These are phyloP conservation scores for Avena eriantha DNA, from an alignment of 176 grass and related monocot species.

Conservation along the genomic window DNA sequence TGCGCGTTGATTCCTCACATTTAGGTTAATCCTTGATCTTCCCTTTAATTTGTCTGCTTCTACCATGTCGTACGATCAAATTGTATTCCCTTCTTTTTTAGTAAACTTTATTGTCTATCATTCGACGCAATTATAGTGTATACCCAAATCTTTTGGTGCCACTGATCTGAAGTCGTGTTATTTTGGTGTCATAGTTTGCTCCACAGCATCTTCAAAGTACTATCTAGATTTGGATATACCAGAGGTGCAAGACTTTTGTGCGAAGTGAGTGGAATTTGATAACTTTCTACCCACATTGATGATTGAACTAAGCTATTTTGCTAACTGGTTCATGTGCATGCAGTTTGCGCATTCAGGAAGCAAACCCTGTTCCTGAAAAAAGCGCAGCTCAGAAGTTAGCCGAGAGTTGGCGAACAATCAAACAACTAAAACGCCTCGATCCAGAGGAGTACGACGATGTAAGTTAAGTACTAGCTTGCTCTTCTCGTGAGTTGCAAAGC, in stretches of 20 bases:
- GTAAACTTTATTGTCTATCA: conserved; percentile 3
- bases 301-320: not conserved
- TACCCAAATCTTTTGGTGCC: not conserved
- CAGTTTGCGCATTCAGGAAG: conserved; percentile 3
- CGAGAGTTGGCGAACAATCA: not conserved
- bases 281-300: not conserved
- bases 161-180: not conserved
- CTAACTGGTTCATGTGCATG: not conserved
- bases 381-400: not conserved
- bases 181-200: conserved; percentile 5
- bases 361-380: not conserved
- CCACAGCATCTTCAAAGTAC: not conserved
- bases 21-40: conserved; percentile 9
- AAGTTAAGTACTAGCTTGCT: not conserved
- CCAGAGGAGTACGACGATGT: not conserved
- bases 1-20: not conserved
- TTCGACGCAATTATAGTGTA: not conserved
- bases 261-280: conserved; percentile 1
- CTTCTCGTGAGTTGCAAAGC: not conserved
- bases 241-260: not conserved
- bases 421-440: not conserved
- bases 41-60: not conserved
- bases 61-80: not conserved
- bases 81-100: not conserved
- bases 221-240: conserved; percentile 9